Evolutionary conservation across 2,329 filamentous ascomycete genomes (phyloP).

Genomic region (Neofusicoccum parvum): DNA sequence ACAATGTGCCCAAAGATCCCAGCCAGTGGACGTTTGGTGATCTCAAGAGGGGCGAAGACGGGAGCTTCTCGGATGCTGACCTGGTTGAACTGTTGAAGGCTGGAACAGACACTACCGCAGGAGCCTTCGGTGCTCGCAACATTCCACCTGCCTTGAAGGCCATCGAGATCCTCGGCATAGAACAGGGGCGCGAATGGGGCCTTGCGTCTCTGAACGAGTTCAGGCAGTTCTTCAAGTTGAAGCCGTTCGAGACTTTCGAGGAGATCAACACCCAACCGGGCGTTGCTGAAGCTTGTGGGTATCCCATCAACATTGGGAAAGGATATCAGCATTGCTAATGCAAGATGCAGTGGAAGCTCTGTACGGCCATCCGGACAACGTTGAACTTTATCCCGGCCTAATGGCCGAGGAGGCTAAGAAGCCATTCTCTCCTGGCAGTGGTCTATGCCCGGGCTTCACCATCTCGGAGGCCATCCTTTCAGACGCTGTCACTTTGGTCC

Average conservation of each 20-base stretch:
- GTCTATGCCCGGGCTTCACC: slow-evolving; percentile 60
- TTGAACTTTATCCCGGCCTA: slow-evolving; percentile 62
- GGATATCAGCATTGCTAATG: background rate
- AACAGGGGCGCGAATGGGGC: slow-evolving; percentile 72
- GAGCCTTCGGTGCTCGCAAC: slow-evolving; percentile 54
- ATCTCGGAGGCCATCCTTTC: slow-evolving; percentile 51
- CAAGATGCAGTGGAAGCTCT: slow-evolving; percentile 45
- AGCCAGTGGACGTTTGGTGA: slow-evolving; percentile 48
- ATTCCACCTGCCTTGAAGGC: slow-evolving; percentile 50
- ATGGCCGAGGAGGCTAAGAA: slow-evolving; percentile 60
- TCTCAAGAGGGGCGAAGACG: slow-evolving; percentile 43
- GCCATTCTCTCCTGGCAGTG: slow-evolving; percentile 50
- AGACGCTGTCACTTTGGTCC: slow-evolving; percentile 47
- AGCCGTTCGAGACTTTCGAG: slow-evolving; percentile 71
- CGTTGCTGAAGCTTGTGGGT: slow-evolving; percentile 40
- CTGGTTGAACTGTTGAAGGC: slow-evolving; percentile 49
- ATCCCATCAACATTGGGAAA: background rate
- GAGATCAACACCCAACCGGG: slow-evolving; percentile 67
- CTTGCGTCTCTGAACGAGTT: slow-evolving; percentile 77
- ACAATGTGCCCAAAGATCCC: slow-evolving; percentile 61
- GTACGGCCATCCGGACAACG: slow-evolving; percentile 52
- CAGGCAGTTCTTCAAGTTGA: slow-evolving; percentile 73
- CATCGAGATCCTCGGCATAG: slow-evolving; percentile 72
- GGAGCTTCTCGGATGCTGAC: slow-evolving; percentile 48
- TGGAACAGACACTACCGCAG: slow-evolving; percentile 43